These are phyloP conservation scores for Exophiala alcalophila DNA, from an alignment of 2,329 filamentous ascomycete genomes.

Conservation along the genomic window DNA sequence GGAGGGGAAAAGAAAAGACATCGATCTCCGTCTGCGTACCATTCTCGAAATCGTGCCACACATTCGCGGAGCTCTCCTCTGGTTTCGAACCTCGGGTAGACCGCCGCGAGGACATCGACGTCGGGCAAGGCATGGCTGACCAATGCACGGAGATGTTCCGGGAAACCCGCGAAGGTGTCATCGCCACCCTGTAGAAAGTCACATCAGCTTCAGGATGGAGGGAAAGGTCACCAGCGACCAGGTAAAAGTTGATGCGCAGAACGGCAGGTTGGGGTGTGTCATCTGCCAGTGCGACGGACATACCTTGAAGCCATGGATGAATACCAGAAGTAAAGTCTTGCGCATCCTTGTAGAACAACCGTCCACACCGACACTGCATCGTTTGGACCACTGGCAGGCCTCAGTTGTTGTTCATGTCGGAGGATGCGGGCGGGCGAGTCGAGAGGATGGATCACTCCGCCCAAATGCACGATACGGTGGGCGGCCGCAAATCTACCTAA, in stretches of 20 bases:
- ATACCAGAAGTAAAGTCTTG: slow-evolving; percentile 47
- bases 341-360: slow-evolving; percentile 37
- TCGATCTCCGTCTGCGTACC: slow-evolving; percentile 35
- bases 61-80: slow-evolving; percentile 47
- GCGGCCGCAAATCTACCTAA: no score
- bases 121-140: slow-evolving; percentile 44
- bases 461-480: no score
- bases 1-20: no score
- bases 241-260: no score
- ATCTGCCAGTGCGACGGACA: slow-evolving; percentile 14
- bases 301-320: slow-evolving; percentile 51
- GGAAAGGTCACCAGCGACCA: no score
- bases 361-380: slow-evolving; percentile 20
- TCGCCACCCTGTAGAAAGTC: slow-evolving; percentile 43
- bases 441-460: no score
- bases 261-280: no score
- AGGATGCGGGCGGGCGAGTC: no score
- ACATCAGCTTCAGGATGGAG: slow-evolving; percentile 6
- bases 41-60: slow-evolving; percentile 48
- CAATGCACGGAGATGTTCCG: slow-evolving; percentile 42
- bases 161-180: slow-evolving; percentile 49
- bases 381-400: no score
- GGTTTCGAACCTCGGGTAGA: slow-evolving; percentile 52
- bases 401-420: no score
- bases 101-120: slow-evolving; percentile 41